Evolutionary conservation across 306 rosid species (phyloP), one percentile per base, ranked within the genome.

Genomic region (Trifolium repens): DNA sequence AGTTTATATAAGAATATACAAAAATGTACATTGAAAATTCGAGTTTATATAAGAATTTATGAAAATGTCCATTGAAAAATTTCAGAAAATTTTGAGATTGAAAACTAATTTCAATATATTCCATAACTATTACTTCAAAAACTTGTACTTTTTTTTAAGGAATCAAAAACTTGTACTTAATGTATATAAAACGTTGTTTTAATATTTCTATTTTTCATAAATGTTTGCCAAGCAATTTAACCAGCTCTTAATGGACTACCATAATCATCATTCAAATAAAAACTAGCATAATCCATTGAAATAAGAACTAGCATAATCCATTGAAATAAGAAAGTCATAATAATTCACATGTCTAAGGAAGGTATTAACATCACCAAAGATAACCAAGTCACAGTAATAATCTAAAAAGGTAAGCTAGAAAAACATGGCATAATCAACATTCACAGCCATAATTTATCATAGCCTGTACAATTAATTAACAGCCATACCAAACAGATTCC

Each of bases 381-480:
- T 22, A 61, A 47, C 66, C 47, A 9, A 15, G 69, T 44, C 34
- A 4, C 9, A 40, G 37, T 72, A 27, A 59, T 58, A 39, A 72
- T 63, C 57, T 40, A 34, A 64, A 72, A 4, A 19, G 14, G 5
- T 5, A 58, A 58, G 47, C 7, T 57, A 49, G 59, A 74, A 67
- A 65, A 67, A 65, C 72, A 72, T 30, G 35, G 55, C 74, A 57
- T 73, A 30, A 52, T 30, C 7, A 67, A 68, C 71, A 74, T 68
- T 68, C 54, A 53, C 78, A 63, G 57, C 74, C 81, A 81, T 46
- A 37, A 77, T 9, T 24, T 65, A 52, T 54, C 24, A 24, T 26
- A 71, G 24, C 66, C 77, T 81, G 65, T 81, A 76, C 81, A 81
- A n/a, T 64, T 65, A 76, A 55, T 71, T 71, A 77, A 55, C 70